Percentiles rank a stretch among this genome's conserved stretches.
Evolutionary conservation across 108 stramenopile genomes (phyloP).

Genomic region (Cyclostephanos tholiformis): DNA sequence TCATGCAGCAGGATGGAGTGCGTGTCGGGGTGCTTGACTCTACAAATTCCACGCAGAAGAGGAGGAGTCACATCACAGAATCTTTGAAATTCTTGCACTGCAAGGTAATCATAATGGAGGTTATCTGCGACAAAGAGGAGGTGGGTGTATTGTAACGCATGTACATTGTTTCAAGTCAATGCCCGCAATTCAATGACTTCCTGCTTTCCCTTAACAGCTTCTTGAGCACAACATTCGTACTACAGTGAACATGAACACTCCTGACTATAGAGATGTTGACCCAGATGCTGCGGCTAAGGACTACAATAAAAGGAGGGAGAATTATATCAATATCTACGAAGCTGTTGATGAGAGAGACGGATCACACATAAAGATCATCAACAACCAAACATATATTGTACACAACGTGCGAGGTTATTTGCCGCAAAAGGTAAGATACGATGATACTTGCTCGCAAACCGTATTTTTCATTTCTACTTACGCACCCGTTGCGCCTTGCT

Average conservation of each 20-base stretch:
- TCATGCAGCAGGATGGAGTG: conserved; percentile 78
- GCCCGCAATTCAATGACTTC: neutral
- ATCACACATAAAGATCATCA: conserved; percentile 85
- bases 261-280: conserved; percentile 86
- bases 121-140: conserved; percentile 82
- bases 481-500: conserved; percentile 5
- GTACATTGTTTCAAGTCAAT: neutral
- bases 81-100: conserved; percentile 45
- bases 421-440: conserved; percentile 63
- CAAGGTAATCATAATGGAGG: conserved; percentile 93
- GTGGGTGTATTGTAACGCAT: conserved; percentile 32
- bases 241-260: conserved; percentile 87
- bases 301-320: conserved; percentile 80
- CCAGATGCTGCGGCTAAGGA: conserved; percentile 80
- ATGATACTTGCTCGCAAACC: neutral
- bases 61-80: conserved; percentile 68
- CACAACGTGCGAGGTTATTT: conserved; percentile 86
- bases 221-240: conserved; percentile 86
- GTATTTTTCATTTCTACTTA: neutral
- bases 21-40: conserved; percentile 97
- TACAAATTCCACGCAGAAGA: conserved; percentile 87
- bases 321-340: conserved; percentile 90
- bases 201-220: conserved; percentile 33
- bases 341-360: conserved; percentile 82
- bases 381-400: conserved; percentile 85